These are phyloP conservation scores for Xylariaceae sp. DNA, from an alignment of 2,329 filamentous ascomycete species.

Conservation along the genomic window DNA sequence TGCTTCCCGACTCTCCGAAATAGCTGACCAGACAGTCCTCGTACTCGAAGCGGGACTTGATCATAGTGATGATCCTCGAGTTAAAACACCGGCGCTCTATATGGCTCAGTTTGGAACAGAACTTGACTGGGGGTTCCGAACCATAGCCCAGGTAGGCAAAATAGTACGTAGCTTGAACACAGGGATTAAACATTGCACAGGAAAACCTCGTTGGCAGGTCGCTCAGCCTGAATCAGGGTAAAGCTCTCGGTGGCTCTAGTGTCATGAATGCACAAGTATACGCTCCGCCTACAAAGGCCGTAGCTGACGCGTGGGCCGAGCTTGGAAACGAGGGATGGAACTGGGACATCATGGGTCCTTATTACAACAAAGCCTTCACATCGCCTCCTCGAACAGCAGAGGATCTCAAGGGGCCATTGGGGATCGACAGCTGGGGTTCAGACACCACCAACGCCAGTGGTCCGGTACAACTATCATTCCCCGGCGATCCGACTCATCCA, in stretches of 20 bases:
- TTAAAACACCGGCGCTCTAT: constrained; percentile 25
- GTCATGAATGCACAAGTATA: constrained; percentile 35
- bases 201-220: constrained; percentile 20
- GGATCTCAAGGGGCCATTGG: constrained; percentile 12
- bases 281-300: constrained; percentile 20
- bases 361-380: constrained; percentile 30
- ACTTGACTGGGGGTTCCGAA: constrained; percentile 23
- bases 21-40: constrained; percentile 10
- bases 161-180: not conserved
- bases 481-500: constrained; percentile 22
- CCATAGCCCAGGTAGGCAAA: constrained; percentile 14
- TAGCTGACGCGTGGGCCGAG: constrained; percentile 30
- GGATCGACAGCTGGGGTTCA: constrained; percentile 12
- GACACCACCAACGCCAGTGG: constrained; percentile 7
- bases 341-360: constrained; percentile 26
- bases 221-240: constrained; percentile 31
- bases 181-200: constrained; percentile 7
- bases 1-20: constrained; percentile 22
- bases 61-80: constrained; percentile 21
- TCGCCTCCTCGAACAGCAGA: constrained; percentile 14
- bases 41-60: constrained; percentile 26
- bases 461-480: constrained; percentile 25
- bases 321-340: constrained; percentile 33
- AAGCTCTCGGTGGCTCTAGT: constrained; percentile 33
- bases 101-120: constrained; percentile 14